Evolutionary conservation across 75 land plant genomes (phyloP).

Genomic region (Pinus tabuliformis): DNA sequence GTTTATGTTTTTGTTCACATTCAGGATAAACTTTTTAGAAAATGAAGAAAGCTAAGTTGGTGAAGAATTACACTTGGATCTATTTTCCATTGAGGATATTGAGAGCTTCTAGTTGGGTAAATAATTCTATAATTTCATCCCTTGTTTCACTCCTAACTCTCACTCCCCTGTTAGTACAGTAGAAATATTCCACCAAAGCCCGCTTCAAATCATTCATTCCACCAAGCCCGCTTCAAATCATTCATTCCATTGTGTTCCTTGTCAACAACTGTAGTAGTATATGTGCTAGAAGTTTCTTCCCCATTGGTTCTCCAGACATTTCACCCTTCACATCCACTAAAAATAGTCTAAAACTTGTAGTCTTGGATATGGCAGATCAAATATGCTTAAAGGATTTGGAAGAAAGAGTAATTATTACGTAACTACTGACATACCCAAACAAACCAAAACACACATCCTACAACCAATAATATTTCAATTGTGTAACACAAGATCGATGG

Average conservation of each 20-base stretch:
- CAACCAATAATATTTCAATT: too few relatives aligned
- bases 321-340: neutral
- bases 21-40: too few relatives aligned
- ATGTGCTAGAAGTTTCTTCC: neutral
- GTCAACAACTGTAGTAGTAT: neutral
- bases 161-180: constrained; percentile 84
- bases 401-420: too few relatives aligned
- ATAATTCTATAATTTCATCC: constrained; percentile 88
- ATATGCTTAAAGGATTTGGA: too few relatives aligned
- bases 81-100: constrained; percentile 88
- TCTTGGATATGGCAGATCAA: too few relatives aligned
- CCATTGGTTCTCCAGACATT: neutral
- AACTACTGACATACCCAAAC: too few relatives aligned
- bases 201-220: constrained; percentile 56
- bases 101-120: constrained; percentile 86
- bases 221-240: too few relatives aligned
- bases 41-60: too few relatives aligned
- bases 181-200: constrained; percentile 66
- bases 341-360: too few relatives aligned
- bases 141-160: constrained; percentile 83
- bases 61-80: constrained; percentile 67
- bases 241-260: constrained; percentile 15
- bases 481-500: too few relatives aligned
- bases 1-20: too few relatives aligned
- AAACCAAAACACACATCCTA: too few relatives aligned